These are phyloP conservation scores for Penicillium sp. DNA, from an alignment of 2,329 filamentous ascomycete species.

Conservation along the genomic window DNA sequence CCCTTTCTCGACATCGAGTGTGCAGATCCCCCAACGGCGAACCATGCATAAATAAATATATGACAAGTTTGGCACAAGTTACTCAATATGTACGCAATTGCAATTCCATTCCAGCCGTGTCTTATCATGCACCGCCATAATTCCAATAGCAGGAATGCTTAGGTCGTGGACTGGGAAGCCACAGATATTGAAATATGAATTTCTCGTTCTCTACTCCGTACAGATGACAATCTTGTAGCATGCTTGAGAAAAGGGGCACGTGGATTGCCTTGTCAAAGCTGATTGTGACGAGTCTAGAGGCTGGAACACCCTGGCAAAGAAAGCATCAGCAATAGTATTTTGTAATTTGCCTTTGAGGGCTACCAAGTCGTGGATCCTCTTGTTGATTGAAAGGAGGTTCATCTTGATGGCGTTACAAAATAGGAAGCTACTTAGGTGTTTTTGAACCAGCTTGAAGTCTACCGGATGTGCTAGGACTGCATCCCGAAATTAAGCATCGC, in stretches of 20 bases:
- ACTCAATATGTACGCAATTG: not conserved
- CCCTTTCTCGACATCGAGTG: slow-evolving; percentile 1
- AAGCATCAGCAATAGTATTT: slow-evolving; percentile 7
- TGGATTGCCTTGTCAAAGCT: slow-evolving; percentile 7
- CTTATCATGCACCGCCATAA: slow-evolving; percentile 13
- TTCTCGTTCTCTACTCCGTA: too few species aligned
- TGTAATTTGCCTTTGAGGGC: not conserved
- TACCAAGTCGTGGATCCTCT: not conserved
- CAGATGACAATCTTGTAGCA: slow-evolving; percentile 2
- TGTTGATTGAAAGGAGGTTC: not conserved
- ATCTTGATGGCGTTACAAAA: not conserved
- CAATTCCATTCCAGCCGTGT: slow-evolving; percentile 20
- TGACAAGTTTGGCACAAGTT: not conserved
- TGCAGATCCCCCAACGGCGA: slow-evolving; percentile 7
- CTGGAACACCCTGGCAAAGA: not conserved
- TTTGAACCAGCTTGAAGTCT: not conserved
- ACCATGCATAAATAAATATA: not conserved
- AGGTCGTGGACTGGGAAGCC: not conserved
- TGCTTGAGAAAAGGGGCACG: slow-evolving; percentile 13
- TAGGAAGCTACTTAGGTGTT: not conserved
- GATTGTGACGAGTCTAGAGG: slow-evolving; percentile 18
- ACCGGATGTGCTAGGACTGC: not conserved
- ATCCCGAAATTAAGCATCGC: not conserved
- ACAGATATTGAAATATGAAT: slow-evolving; percentile 9
- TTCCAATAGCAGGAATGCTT: slow-evolving; percentile 15